Conservation (phyloP, 495 filamentous ascomycete genomes). For the Aeminium ludgeri region DNA sequence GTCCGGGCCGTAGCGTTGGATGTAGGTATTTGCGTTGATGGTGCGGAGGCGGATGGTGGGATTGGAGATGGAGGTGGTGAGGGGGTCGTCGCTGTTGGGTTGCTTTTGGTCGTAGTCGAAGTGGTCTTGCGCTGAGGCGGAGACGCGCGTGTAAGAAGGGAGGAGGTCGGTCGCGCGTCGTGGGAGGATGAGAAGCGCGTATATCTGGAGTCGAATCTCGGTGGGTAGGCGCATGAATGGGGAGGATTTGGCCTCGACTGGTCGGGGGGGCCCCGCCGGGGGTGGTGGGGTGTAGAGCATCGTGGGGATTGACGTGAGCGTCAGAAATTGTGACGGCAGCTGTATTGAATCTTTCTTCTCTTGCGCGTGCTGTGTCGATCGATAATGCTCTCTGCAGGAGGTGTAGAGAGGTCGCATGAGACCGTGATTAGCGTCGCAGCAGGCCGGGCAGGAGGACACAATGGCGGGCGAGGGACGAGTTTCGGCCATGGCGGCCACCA, state of each 20-base stretch:
- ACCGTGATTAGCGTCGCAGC: neutral
- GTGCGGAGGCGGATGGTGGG: conserved; percentile 18
- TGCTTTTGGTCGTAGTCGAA: conserved; percentile 16
- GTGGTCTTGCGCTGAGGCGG: conserved; percentile 10
- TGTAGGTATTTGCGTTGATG: conserved; percentile 15
- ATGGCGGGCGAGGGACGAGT: too few species aligned
- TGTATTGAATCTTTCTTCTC: neutral
- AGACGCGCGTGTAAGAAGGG: conserved; percentile 3
- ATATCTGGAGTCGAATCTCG: conserved; percentile 31
- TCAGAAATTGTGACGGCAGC: conserved; percentile 1
- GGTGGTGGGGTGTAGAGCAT: conserved; percentile 6
- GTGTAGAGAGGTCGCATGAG: conserved; percentile 7
- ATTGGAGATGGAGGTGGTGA: neutral
- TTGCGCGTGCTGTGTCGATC: neutral
- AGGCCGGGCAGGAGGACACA: too few species aligned
- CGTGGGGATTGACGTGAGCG: conserved; percentile 6
- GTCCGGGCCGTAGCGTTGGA: neutral
- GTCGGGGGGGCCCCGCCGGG: neutral
- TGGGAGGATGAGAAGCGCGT: conserved; percentile 23
- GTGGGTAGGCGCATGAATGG: conserved; percentile 26
- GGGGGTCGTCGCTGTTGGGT: conserved; percentile 1
- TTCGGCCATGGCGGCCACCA: too few species aligned
- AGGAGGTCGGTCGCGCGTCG: conserved; percentile 7
- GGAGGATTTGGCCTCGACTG: neutral
- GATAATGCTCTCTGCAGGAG: conserved; percentile 8